A percentile compares a stretch with the other conserved stretches of the same genome.
Conservation (phyloP, 2,329 filamentous ascomycete genomes). For the Harringtonia lauricola region DNA sequence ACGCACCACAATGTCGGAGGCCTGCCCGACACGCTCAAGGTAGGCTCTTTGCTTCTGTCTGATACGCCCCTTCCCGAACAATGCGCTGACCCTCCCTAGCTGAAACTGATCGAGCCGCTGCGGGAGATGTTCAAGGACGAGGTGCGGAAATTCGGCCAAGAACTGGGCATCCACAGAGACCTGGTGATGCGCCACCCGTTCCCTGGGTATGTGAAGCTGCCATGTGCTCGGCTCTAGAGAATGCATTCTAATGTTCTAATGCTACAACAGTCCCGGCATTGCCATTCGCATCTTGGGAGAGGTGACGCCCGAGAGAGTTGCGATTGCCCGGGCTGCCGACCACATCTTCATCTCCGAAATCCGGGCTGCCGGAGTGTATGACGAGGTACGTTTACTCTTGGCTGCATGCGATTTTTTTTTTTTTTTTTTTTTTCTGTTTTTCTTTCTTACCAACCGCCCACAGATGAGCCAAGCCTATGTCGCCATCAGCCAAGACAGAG, state of each 20-base stretch:
- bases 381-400: slow-evolving; percentile 29
- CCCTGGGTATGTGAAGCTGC: slow-evolving; percentile 8
- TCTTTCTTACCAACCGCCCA: not conserved
- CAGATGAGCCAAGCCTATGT: not conserved
- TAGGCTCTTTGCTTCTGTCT: not conserved
- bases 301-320: slow-evolving; percentile 67
- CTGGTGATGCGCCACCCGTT: slow-evolving; percentile 54
- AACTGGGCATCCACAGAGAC: slow-evolving; percentile 59
- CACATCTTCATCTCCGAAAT: slow-evolving; percentile 72
- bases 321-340: slow-evolving; percentile 69
- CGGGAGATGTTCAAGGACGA: slow-evolving; percentile 70
- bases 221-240: too few species aligned
- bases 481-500: not conserved
- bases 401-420: too few species aligned
- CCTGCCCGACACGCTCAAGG: slow-evolving; percentile 20
- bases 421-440: not conserved
- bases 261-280: slow-evolving; percentile 37
- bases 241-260: not conserved
- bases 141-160: slow-evolving; percentile 56
- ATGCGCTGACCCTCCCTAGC: slow-evolving; percentile 8
- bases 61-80: slow-evolving; percentile 13
- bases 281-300: slow-evolving; percentile 76
- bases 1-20: slow-evolving; percentile 34
- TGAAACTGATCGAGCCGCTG: slow-evolving; percentile 69
- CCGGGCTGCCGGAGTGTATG: slow-evolving; percentile 58